Percentiles rank a stretch among this genome's conserved stretches.
These are phyloP conservation scores for Herpetomonas samuelpessoai DNA, from an alignment of 208 protist genomes.

Conservation along the genomic window DNA sequence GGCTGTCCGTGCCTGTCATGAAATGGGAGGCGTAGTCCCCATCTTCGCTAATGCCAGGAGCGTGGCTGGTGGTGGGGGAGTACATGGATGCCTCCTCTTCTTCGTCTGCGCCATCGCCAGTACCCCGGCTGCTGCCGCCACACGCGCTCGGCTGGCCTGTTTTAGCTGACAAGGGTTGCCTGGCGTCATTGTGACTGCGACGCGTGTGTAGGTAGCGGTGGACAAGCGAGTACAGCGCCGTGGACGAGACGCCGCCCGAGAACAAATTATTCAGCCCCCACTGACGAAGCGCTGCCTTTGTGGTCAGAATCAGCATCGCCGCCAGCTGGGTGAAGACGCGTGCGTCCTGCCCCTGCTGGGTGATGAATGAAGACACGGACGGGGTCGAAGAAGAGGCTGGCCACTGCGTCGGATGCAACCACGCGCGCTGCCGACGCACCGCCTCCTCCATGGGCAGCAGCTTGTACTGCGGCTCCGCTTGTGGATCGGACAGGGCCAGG, in stretches of 20 bases:
- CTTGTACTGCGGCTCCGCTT: slow-evolving; percentile 4
- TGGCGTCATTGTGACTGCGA: neutral
- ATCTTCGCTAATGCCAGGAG: neutral
- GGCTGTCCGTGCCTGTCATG: neutral
- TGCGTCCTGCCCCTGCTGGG: too few species aligned
- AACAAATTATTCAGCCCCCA: slow-evolving; percentile 58
- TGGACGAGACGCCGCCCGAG: slow-evolving; percentile 48
- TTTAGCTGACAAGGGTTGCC: too few species aligned
- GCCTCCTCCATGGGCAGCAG: slow-evolving; percentile 21
- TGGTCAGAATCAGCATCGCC: slow-evolving; percentile 40
- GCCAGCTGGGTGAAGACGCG: neutral
- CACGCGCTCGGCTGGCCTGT: too few species aligned
- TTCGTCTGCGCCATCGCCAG: neutral
- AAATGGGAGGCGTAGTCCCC: neutral
- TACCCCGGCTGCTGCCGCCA: too few species aligned
- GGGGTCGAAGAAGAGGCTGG: slow-evolving; percentile 9
- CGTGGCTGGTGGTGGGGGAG: neutral
- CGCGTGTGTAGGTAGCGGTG: slow-evolving; percentile 36
- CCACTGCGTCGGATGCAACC: slow-evolving; percentile 17
- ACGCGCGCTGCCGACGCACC: slow-evolving; percentile 32
- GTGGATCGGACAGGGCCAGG: too few species aligned
- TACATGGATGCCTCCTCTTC: neutral
- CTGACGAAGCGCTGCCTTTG: slow-evolving; percentile 55
- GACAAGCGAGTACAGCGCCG: slow-evolving; percentile 57
- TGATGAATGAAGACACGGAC: slow-evolving; percentile 2